Evolutionary conservation across 495 filamentous ascomycete species (phyloP).

Genomic region (Aspergillus olivimuriae): DNA sequence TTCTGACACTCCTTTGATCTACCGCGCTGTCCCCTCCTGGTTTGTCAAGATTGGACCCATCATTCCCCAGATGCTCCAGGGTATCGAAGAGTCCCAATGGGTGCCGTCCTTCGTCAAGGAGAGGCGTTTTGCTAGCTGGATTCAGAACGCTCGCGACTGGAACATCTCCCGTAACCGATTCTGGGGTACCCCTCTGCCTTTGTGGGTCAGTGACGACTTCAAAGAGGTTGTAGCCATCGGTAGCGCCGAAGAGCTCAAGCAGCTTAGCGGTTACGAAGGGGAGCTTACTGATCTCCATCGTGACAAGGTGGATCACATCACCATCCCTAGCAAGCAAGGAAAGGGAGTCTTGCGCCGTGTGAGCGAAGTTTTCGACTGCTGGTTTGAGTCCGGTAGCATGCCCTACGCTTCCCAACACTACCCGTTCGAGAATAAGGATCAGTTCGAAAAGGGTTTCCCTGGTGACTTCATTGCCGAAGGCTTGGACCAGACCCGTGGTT

Average conservation of each 20-base stretch:
- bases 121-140: conserved; percentile 81
- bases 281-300: conserved; percentile 89
- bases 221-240: conserved; percentile 85
- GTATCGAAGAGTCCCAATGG: conserved; percentile 90
- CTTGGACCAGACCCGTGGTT: conserved; percentile 88
- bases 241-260: conserved; percentile 78
- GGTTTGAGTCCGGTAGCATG: conserved; percentile 95
- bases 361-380: conserved; percentile 95
- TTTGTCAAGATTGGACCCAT: conserved; percentile 83
- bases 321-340: conserved; percentile 86
- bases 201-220: conserved; percentile 87
- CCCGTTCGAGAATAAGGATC: conserved; percentile 85
- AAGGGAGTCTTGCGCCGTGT: conserved; percentile 78
- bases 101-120: conserved; percentile 91
- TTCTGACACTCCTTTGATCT: conserved; percentile 92
- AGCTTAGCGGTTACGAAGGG: conserved; percentile 77
- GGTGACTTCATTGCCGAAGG: conserved; percentile 98
- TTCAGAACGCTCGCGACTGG: conserved; percentile 91
- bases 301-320: conserved; percentile 93
- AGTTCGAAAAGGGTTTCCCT: conserved; percentile 78
- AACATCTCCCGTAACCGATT: conserved; percentile 94
- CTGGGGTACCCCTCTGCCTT: conserved; percentile 91
- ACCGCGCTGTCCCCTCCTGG: conserved; percentile 91
- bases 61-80: conserved; percentile 83
- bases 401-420: conserved; percentile 91